A percentile compares a stretch with the other conserved stretches of the same genome.
Conservation (phyloP, 2,329 filamentous ascomycete genomes). For the Aspergillus tamarii region DNA sequence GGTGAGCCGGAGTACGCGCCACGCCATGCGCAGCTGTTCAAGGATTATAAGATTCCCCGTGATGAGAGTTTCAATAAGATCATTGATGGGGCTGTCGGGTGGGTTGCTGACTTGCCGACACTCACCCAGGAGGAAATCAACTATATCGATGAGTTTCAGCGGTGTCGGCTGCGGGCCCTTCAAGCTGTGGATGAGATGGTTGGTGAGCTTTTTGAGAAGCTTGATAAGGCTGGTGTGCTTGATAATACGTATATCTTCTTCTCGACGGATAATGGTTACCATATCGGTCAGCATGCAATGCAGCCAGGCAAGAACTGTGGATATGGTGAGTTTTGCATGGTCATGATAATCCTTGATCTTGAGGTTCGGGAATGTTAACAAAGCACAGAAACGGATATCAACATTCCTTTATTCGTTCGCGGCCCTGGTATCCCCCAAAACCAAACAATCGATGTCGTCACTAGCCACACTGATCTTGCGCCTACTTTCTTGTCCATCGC, state of each 20-base stretch:
- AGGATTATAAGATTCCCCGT: conserved; percentile 60
- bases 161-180: conserved; percentile 51
- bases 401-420: conserved; percentile 61
- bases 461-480: conserved; percentile 65
- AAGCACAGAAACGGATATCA: conserved; percentile 50
- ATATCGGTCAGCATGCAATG: conserved; percentile 61
- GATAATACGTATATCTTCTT: conserved; percentile 62
- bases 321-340: conserved; percentile 49
- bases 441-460: conserved; percentile 51
- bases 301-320: conserved; percentile 61
- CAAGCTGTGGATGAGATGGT: conserved; percentile 60
- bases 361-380: neutral
- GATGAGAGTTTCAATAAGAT: conserved; percentile 63
- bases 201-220: conserved; percentile 44
- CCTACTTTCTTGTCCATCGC: conserved; percentile 59
- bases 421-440: conserved; percentile 58
- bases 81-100: conserved; percentile 52
- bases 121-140: conserved; percentile 51
- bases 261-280: conserved; percentile 63
- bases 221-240: conserved; percentile 45
- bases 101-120: conserved; percentile 47
- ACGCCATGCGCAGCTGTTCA: conserved; percentile 64
- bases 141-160: conserved; percentile 57
- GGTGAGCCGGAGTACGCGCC: conserved; percentile 44
- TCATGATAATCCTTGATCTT: accelerated